Percentiles rank a stretch among this genome's conserved stretches.
Conservation (phyloP, 1,139 yeast species). For the Oligophagozyma castellii region DNA sequence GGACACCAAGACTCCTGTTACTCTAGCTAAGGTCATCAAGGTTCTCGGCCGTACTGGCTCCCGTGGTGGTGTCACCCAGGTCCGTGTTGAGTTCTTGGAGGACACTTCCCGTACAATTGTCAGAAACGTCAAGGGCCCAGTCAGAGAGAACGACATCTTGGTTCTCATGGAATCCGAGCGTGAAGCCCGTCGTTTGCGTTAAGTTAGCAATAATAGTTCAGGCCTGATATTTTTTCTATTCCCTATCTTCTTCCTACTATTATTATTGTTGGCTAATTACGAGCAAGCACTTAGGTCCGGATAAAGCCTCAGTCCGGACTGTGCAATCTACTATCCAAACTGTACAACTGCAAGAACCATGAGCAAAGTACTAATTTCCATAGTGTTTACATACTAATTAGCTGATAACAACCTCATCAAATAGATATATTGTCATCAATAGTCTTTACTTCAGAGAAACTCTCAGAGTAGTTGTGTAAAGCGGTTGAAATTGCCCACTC, state of each 20-base stretch:
- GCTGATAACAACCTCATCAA: too few species aligned
- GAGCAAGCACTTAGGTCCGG: slow-evolving; percentile 1
- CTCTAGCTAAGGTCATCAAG: slow-evolving; percentile 98
- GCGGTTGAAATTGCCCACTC: too few species aligned
- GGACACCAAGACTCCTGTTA: slow-evolving; percentile 92
- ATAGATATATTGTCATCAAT: too few species aligned
- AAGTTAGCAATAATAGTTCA: slow-evolving; percentile 14
- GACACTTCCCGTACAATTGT: slow-evolving; percentile 97
- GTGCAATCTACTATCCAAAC: too few species aligned
- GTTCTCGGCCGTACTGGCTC: slow-evolving; percentile 99
- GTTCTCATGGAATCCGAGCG: slow-evolving; percentile 99
- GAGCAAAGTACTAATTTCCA: too few species aligned
- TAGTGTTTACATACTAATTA: too few species aligned
- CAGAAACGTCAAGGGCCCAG: slow-evolving; percentile 99
- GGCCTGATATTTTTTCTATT: slow-evolving; percentile 1
- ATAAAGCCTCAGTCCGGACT: not conserved
- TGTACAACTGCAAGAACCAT: too few species aligned
- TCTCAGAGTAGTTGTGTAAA: too few species aligned
- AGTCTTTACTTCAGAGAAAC: too few species aligned
- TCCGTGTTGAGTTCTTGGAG: slow-evolving; percentile 98
- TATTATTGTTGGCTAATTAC: slow-evolving; percentile 1
- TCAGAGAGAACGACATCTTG: slow-evolving; percentile 97
- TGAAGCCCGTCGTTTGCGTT: slow-evolving; percentile 72
- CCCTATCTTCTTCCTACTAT: slow-evolving; percentile 3
- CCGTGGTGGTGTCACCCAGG: slow-evolving; percentile 99